Conservation (phyloP, 352 stramenopile genomes). For the Pythium myriotylum region DNA sequence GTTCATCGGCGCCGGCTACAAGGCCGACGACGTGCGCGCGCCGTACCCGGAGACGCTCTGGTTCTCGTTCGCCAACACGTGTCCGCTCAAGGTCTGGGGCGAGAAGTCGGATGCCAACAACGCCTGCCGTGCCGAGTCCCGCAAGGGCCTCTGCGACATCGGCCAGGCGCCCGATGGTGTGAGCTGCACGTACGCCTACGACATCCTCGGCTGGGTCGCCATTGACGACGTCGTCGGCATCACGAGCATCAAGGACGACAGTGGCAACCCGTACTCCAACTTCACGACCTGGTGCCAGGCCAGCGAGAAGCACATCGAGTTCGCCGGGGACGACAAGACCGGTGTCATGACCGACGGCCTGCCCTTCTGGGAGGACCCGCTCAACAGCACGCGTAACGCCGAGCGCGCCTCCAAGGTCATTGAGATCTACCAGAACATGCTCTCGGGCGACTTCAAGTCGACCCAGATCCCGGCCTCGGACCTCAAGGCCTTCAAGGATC, state of each 20-base stretch:
- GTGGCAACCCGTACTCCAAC: constrained; percentile 50
- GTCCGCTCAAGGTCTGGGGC: constrained; percentile 50
- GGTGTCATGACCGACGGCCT: constrained; percentile 48
- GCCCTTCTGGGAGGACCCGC: constrained; percentile 68
- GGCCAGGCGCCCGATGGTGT: constrained; percentile 65
- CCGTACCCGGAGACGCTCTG: constrained; percentile 34
- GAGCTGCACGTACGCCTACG: constrained; percentile 79
- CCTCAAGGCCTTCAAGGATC: constrained; percentile 41
- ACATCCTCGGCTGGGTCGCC: constrained; percentile 73
- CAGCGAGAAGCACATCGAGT: constrained; percentile 61
- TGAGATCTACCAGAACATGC: constrained; percentile 48
- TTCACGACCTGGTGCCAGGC: constrained; percentile 72
- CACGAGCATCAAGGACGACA: constrained; percentile 59
- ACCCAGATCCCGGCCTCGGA: constrained; percentile 42
- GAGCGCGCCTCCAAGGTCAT: constrained; percentile 52
- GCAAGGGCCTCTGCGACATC: constrained; percentile 65
- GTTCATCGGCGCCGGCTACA: constrained; percentile 47
- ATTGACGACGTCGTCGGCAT: constrained; percentile 84
- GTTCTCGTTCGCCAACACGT: constrained; percentile 60
- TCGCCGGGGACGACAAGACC: constrained; percentile 35
- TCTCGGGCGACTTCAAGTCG: constrained; percentile 36
- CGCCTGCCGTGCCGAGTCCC: constrained; percentile 44
- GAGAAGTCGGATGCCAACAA: constrained; percentile 51
- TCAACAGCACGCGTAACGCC: constrained; percentile 54
- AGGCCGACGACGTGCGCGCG: constrained; percentile 24